phyloP scores from a whole-genome alignment of 2,329 filamentous ascomycete genomes.

The Exophiala sp. region DNA sequence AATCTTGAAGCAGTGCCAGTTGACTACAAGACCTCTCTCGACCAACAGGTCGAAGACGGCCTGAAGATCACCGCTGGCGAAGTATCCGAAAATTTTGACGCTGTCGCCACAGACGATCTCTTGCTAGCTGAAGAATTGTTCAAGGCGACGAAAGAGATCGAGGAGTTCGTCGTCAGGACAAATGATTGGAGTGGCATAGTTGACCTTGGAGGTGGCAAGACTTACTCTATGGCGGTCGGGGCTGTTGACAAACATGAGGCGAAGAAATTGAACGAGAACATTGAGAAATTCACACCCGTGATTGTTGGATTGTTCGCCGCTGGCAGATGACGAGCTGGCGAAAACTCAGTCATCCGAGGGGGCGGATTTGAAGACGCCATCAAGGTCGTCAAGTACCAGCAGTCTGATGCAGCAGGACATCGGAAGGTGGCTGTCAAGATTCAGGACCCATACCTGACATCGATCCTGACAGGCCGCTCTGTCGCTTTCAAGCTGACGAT shows the following conservation, averaged over 20 bases:
- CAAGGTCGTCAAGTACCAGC: slow-evolving; percentile 27
- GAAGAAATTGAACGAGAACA: slow-evolving; percentile 22
- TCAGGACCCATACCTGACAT: slow-evolving; percentile 20
- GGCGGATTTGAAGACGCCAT: slow-evolving; percentile 28
- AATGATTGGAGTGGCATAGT: slow-evolving; percentile 25
- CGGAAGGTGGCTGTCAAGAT: slow-evolving; percentile 30
- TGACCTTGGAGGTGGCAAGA: slow-evolving; percentile 29
- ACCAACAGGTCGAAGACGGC: slow-evolving; percentile 30
- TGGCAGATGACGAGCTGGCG: slow-evolving; percentile 17
- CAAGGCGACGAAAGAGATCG: slow-evolving; percentile 21
- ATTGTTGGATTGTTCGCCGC: slow-evolving; percentile 25
- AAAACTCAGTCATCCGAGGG: slow-evolving; percentile 27
- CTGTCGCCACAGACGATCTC: slow-evolving; percentile 32
- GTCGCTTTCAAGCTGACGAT: too few relatives aligned
- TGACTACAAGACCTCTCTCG: slow-evolving; percentile 32
- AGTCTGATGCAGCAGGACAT: slow-evolving; percentile 23
- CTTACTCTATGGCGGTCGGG: slow-evolving; percentile 20
- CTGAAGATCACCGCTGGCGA: slow-evolving; percentile 30
- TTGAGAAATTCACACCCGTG: slow-evolving; percentile 27
- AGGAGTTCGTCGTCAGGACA: slow-evolving; percentile 30
- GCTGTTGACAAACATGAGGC: slow-evolving; percentile 25
- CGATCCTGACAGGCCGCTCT: too few relatives aligned
- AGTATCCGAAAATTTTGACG: slow-evolving; percentile 32
- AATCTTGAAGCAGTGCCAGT: slow-evolving; percentile 31
- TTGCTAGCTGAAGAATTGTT: slow-evolving; percentile 29